Evolutionary conservation across 305 asterid genomes (phyloP).

Genomic region (Solanum hybrid): DNA sequence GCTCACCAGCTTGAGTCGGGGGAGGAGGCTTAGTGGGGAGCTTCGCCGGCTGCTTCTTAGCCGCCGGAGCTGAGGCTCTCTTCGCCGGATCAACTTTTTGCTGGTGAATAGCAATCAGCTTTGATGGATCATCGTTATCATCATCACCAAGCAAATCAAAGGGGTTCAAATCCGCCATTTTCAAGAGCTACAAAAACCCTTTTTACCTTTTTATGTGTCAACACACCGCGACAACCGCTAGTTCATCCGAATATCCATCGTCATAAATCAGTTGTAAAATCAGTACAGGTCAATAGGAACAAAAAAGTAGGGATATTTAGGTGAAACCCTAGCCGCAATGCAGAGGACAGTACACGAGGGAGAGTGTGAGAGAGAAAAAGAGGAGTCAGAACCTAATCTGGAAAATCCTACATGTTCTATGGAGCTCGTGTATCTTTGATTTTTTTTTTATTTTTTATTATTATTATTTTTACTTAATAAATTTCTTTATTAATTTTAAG

Average conservation of each 20-base stretch:
- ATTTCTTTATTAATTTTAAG: background rate
- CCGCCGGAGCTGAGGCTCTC: slow-evolving; percentile 35
- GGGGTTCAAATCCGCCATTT: slow-evolving; percentile 77
- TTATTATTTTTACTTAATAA: background rate
- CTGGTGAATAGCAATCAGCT: slow-evolving; percentile 49
- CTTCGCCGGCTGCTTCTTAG: slow-evolving; percentile 24
- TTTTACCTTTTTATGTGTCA: background rate
- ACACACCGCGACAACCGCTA: background rate
- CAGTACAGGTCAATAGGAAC: background rate
- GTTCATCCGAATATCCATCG: background rate
- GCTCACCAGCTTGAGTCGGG: slow-evolving; percentile 55
- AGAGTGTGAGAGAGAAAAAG: slow-evolving; percentile 6
- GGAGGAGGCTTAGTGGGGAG: slow-evolving; percentile 55
- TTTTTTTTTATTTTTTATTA: background rate
- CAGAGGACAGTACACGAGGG: background rate
- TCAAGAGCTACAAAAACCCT: slow-evolving; percentile 5
- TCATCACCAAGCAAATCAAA: slow-evolving; percentile 81
- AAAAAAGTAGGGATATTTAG: slow-evolving; percentile 6
- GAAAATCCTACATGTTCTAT: slow-evolving; percentile 4
- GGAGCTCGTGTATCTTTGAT: slow-evolving; percentile 13
- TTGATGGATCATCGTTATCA: slow-evolving; percentile 65
- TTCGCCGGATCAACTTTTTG: slow-evolving; percentile 42
- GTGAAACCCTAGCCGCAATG: slow-evolving; percentile 84
- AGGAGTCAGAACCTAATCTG: slow-evolving; percentile 32
- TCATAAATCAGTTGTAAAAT: background rate